Evolutionary conservation across 768 basidiomycete species (phyloP).

Genomic region (Russula compacta): DNA sequence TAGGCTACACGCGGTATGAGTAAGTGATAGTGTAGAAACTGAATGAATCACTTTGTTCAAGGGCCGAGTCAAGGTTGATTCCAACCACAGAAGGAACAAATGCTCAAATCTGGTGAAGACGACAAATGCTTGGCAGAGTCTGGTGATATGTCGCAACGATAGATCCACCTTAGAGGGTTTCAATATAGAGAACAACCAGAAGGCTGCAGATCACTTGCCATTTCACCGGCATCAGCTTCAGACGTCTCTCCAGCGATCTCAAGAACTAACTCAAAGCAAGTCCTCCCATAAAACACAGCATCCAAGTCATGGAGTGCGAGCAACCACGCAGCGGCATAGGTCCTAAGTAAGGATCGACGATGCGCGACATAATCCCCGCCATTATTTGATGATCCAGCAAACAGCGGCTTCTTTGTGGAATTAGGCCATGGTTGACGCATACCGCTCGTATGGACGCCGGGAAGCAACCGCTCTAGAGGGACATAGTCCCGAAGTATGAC

Average conservation of each 20-base stretch:
- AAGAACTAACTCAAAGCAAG: conserved; percentile 45
- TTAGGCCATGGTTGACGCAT: conserved; percentile 51
- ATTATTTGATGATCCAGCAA: conserved; percentile 38
- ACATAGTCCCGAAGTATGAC: conserved; percentile 60
- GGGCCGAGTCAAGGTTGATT: conserved; percentile 32
- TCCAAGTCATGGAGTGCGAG: conserved; percentile 58
- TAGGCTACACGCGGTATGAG: conserved; percentile 31
- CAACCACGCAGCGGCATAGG: conserved; percentile 62
- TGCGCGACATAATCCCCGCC: conserved; percentile 64
- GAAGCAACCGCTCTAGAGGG: conserved; percentile 45
- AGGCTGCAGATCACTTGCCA: not conserved
- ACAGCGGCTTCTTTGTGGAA: conserved; percentile 26
- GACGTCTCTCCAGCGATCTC: conserved; percentile 35
- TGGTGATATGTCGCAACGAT: conserved; percentile 41
- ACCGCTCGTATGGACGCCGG: conserved; percentile 47
- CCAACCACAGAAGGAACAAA: conserved; percentile 52
- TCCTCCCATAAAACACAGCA: conserved; percentile 39
- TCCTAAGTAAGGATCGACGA: conserved; percentile 42
- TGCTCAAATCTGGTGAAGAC: conserved; percentile 50
- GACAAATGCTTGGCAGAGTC: conserved; percentile 43
- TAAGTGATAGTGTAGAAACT: not conserved
- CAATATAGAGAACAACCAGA: not conserved
- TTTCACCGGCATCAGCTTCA: not conserved
- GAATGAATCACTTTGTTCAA: conserved; percentile 33
- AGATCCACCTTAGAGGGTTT: conserved; percentile 1